Conservation (phyloP, 1,139 yeast genomes). For the Scheffersomyces illinoinensis region DNA sequence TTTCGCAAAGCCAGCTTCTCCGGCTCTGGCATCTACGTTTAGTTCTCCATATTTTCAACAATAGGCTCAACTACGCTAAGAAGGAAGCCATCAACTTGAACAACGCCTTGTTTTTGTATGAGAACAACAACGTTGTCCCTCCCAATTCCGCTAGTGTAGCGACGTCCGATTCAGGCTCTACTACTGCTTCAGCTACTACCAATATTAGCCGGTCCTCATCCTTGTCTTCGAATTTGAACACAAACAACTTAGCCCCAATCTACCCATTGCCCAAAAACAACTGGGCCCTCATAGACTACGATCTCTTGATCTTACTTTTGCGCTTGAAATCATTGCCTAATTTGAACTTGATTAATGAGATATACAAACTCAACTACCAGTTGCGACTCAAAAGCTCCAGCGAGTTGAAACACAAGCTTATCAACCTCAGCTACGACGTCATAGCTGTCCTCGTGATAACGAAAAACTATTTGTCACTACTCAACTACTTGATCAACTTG, state of each 20-base stretch:
- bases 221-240: not conserved
- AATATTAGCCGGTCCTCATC: not conserved
- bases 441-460: constrained; percentile 32
- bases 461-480: constrained; percentile 29
- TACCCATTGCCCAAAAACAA: constrained; percentile 42
- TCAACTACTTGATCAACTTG: constrained; percentile 27
- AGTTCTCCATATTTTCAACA: constrained; percentile 29
- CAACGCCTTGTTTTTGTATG: constrained; percentile 35
- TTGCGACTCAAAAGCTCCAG: constrained; percentile 21
- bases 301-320: constrained; percentile 30
- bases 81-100: constrained; percentile 41
- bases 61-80: constrained; percentile 32
- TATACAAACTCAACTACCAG: constrained; percentile 43
- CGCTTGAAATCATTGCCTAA: constrained; percentile 42
- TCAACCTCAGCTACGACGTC: constrained; percentile 36
- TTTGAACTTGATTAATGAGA: constrained; percentile 36
- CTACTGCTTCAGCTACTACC: not conserved
- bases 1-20: constrained; percentile 14
- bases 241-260: constrained; percentile 13
- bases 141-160: not conserved
- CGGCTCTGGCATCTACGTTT: constrained; percentile 43
- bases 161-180: not conserved
- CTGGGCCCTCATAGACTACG: constrained; percentile 22
- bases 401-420: constrained; percentile 18
- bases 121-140: constrained; percentile 20